These are phyloP conservation scores for Cucumis sativus DNA, from an alignment of 306 rosid species.

Conservation along the genomic window Cucumber_9930_V3 NC_026656.2:3594501-3595000, in stretches of 20 bases:
- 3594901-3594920: background rate
- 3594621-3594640: background rate
- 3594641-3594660: slow-evolving; percentile 58
- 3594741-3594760: slow-evolving; percentile 42
- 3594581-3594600: background rate
- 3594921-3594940: background rate
- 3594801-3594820: slow-evolving; percentile 37
- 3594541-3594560: background rate
- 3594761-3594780: slow-evolving; percentile 47
- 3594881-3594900: slow-evolving; percentile 31
- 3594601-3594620: background rate
- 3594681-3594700: slow-evolving; percentile 44
- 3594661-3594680: slow-evolving; percentile 64
- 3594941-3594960: background rate
- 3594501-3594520: slow-evolving; percentile 70
- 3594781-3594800: slow-evolving; percentile 28
- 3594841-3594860: slow-evolving; percentile 47
- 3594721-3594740: slow-evolving; percentile 51
- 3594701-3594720: slow-evolving; percentile 47
- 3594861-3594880: slow-evolving; percentile 48
- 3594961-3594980: background rate
- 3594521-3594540: slow-evolving; percentile 56
- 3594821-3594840: slow-evolving; percentile 31
- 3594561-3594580: background rate
- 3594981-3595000: background rate